Evolutionary conservation across 805 yeast genomes (phyloP), one percentile per base, ranked within the genome.

Genomic region (Yamadazyma takamatsuzukensis): DNA sequence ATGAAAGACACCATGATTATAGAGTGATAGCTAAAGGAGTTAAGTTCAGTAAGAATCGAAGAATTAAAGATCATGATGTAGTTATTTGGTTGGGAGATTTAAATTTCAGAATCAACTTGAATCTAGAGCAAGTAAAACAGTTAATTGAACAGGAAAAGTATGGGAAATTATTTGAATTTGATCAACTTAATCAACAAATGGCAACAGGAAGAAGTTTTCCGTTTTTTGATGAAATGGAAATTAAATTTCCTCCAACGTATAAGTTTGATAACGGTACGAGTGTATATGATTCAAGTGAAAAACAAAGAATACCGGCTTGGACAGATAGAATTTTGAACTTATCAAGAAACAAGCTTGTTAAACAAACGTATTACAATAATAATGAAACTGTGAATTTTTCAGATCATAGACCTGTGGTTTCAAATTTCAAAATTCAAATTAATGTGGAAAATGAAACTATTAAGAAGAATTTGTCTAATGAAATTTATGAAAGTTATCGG

Each of bases 231-330:
- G 99, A 93, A 59, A 76, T 78, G 68, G 82, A 76, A 31, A 83
- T 93, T 27, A 64, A 61, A 13, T 90, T 93, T 49, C 72, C 82
- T 6, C 99, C 99, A 5, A 93, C 99, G 0, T 93, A 93, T 60
- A 93, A 93, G 53, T 93, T 82, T 54, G 95, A 93, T 53, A 83
- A 85, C 30, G 94, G 95, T 4, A 82, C 95, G 0, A 75, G 73
- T 29, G 59, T 52, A 2, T 93, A 89, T 53, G 99, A 93, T 54
- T 74, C 95, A 0, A 80, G 94, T 25, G 97, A 90, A 49, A 93
- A 93, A 57, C 80, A 79, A 56, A 74, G 99, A 41, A 79, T 85
- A 9, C 99, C 98, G 1, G 94, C 98, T 0, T 93, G 98, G 98
- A 89, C 97, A 3, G 99, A 93, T 61, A 64, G 98, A 36, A 81